These are phyloP conservation scores for Trichoderma sp. DNA, from an alignment of 2,329 filamentous ascomycete genomes.

Conservation along the genomic window DNA sequence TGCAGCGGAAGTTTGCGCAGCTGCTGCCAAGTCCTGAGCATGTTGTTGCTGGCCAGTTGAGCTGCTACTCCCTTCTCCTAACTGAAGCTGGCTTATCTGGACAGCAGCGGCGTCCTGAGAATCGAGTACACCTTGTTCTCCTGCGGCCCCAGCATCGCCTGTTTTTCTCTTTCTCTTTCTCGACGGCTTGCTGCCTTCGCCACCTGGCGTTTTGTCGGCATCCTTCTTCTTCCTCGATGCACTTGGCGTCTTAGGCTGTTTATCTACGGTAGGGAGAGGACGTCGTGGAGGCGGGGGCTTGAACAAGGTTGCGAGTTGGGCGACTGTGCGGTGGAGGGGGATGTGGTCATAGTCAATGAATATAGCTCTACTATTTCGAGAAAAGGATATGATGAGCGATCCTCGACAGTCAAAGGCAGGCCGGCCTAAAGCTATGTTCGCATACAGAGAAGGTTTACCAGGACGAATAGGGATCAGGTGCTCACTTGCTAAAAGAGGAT, in stretches of 20 bases:
- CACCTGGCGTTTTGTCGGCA: constrained; percentile 25
- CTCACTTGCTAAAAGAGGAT: constrained; percentile 46
- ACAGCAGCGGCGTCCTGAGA: not conserved
- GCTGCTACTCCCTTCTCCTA: constrained; percentile 6
- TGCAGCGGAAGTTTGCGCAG: constrained; percentile 20
- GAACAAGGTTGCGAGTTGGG: constrained; percentile 46
- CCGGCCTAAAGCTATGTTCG: constrained; percentile 39
- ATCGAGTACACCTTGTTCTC: not conserved
- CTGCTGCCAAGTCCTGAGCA: constrained; percentile 4
- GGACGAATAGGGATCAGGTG: not conserved
- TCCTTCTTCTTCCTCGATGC: constrained; percentile 31
- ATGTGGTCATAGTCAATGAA: constrained; percentile 56
- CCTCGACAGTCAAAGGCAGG: constrained; percentile 60
- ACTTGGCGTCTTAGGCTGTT: constrained; percentile 27
- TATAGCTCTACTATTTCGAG: constrained; percentile 45
- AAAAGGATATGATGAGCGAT: constrained; percentile 48
- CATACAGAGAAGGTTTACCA: not conserved
- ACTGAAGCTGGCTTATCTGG: constrained; percentile 3
- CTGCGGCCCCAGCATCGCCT: not conserved
- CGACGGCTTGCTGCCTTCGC: constrained; percentile 30
- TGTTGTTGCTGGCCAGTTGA: not conserved
- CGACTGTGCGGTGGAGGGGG: constrained; percentile 55
- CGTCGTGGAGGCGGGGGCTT: constrained; percentile 42
- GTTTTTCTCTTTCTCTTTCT: constrained; percentile 32
- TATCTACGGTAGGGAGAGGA: constrained; percentile 29